phyloP scores from a whole-genome alignment of 208 protist genomes.

The Trypanosoma avium region DNA sequence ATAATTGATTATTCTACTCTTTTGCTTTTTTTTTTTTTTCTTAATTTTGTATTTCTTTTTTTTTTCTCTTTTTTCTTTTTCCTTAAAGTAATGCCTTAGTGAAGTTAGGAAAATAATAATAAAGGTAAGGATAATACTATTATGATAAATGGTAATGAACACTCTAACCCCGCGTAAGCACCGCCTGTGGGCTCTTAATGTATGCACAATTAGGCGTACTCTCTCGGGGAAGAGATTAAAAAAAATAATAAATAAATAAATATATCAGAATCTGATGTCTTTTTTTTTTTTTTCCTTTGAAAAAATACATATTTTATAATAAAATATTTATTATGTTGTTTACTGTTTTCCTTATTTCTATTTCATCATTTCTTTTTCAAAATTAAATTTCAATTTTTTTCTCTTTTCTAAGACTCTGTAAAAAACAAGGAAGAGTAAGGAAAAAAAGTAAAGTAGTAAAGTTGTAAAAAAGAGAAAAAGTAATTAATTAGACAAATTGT shows the following conservation, averaged over 20 bases:
- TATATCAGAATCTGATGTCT: too few relatives aligned
- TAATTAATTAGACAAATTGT: too few relatives aligned
- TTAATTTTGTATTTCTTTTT: conserved; percentile 1
- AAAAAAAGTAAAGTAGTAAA: too few relatives aligned
- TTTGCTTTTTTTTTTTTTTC: not conserved
- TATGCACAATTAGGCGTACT: conserved; percentile 21
- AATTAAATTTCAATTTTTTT: too few relatives aligned
- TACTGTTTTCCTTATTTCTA: too few relatives aligned
- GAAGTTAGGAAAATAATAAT: not conserved
- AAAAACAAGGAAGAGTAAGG: too few relatives aligned
- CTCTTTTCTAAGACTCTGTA: too few relatives aligned
- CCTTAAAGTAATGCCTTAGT: not conserved
- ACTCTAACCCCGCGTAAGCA: conserved; percentile 3
- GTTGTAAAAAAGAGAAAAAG: too few relatives aligned
- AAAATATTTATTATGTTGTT: too few relatives aligned
- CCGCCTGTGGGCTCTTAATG: conserved; percentile 4
- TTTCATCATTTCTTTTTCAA: too few relatives aligned
- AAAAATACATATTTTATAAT: not conserved
- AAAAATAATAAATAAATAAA: not conserved
- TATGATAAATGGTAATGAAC: not conserved
- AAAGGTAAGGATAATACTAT: not conserved
- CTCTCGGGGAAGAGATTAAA: conserved; percentile 19
- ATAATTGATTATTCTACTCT: not conserved
- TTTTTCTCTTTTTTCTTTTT: conserved; percentile 3
- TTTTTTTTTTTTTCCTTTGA: not conserved